These are phyloP conservation scores for Pycnococcus provasolii DNA, from an alignment of 139 green algal species.

Conservation along the genomic window DNA sequence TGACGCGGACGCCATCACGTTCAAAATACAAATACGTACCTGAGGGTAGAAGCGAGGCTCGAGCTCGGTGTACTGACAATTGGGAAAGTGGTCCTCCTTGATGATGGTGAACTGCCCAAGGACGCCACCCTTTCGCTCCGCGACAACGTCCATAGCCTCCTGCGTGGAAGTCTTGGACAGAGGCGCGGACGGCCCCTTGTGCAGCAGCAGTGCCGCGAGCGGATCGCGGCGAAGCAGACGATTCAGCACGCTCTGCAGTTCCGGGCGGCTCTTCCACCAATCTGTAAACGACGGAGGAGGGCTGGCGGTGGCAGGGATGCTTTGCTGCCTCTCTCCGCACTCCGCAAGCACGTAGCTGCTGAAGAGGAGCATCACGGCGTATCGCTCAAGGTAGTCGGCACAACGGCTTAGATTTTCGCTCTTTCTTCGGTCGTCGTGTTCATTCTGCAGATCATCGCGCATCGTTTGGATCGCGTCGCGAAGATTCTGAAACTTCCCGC, in stretches of 20 bases:
- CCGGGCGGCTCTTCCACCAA: slow-evolving; percentile 54
- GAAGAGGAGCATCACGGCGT: slow-evolving; percentile 75
- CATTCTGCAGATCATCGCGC: slow-evolving; percentile 58
- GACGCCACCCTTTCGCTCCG: slow-evolving; percentile 47
- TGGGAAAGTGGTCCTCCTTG: slow-evolving; percentile 79
- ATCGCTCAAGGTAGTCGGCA: slow-evolving; percentile 62
- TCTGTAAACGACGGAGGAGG: slow-evolving; percentile 41
- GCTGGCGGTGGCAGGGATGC: not conserved
- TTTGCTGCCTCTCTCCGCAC: not conserved
- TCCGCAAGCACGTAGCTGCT: slow-evolving; percentile 57
- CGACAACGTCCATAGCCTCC: slow-evolving; percentile 8
- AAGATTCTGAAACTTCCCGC: slow-evolving; percentile 74
- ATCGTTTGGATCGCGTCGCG: slow-evolving; percentile 74
- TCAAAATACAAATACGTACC: too few relatives aligned
- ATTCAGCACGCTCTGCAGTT: slow-evolving; percentile 54
- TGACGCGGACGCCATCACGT: too few relatives aligned
- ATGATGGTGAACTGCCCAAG: slow-evolving; percentile 71
- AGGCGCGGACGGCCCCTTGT: slow-evolving; percentile 33
- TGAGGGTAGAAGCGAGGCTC: slow-evolving; percentile 26
- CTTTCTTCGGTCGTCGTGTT: slow-evolving; percentile 63
- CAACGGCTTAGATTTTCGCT: slow-evolving; percentile 45
- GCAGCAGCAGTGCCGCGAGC: slow-evolving; percentile 64
- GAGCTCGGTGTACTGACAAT: slow-evolving; percentile 45
- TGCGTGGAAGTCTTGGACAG: slow-evolving; percentile 9
- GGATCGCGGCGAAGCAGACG: slow-evolving; percentile 73